These are phyloP conservation scores for Rhodotorula sp. DNA, from an alignment of 1,284 basidiomycete genomes.

Conservation along the genomic window DNA sequence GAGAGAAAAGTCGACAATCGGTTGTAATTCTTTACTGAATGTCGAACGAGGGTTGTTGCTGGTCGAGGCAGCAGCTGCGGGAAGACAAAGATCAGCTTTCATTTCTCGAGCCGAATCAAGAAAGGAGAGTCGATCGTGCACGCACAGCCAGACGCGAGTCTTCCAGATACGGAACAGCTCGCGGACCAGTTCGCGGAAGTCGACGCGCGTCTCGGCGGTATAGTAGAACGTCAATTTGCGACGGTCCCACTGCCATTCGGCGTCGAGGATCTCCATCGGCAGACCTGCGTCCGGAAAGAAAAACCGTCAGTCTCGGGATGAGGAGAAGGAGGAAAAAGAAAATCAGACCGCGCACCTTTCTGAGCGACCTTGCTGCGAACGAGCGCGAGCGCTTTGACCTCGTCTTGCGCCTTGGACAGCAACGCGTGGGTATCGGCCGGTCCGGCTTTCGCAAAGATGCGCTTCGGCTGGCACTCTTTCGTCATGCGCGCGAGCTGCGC, in stretches of 20 bases:
- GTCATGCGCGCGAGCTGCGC: slow-evolving; percentile 46
- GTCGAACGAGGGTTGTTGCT: slow-evolving; percentile 29
- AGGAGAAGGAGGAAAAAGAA: background rate
- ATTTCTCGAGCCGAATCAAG: accelerated
- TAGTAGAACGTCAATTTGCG: slow-evolving; percentile 98
- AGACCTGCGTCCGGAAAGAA: slow-evolving; percentile 54
- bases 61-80: slow-evolving; percentile 34
- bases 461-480: slow-evolving; percentile 94
- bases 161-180: slow-evolving; percentile 83
- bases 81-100: background rate
- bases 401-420: slow-evolving; percentile 78
- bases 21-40: background rate
- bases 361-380: slow-evolving; percentile 87
- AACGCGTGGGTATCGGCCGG: slow-evolving; percentile 76
- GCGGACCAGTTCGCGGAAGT: slow-evolving; percentile 91
- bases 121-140: background rate
- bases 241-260: slow-evolving; percentile 97
- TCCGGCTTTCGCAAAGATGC: slow-evolving; percentile 90
- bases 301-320: background rate
- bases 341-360: slow-evolving; percentile 55
- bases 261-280: slow-evolving; percentile 97
- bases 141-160: slow-evolving; percentile 70
- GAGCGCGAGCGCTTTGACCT: slow-evolving; percentile 83
- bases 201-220: slow-evolving; percentile 89
- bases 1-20: no score